Conservation (phyloP, 345 rosid species). For the Ailanthus altissimus region DNA sequence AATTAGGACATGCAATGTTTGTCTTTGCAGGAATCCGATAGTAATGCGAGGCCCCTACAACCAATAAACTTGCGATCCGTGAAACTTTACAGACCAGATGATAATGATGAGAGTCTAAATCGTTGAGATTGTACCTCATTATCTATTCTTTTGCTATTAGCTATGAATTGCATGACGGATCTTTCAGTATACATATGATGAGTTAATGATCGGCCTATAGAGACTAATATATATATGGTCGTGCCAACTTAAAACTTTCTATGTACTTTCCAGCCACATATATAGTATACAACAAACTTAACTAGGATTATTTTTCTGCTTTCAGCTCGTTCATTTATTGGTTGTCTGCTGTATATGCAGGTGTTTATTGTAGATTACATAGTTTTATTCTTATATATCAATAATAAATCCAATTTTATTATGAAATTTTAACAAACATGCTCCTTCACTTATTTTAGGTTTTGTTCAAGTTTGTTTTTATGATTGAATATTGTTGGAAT, state of each 20-base stretch:
- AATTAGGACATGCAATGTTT: too few relatives aligned
- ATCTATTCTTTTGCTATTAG: not conserved
- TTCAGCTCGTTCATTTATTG: not conserved
- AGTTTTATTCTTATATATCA: not conserved
- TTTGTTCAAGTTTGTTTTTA: too few relatives aligned
- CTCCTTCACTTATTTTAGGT: too few relatives aligned
- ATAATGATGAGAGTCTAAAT: conserved; percentile 13
- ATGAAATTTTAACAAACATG: not conserved
- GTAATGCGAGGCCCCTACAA: conserved; percentile 74
- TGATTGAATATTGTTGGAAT: too few relatives aligned
- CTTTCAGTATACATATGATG: not conserved
- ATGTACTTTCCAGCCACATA: not conserved
- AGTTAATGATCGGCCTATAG: not conserved
- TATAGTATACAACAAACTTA: not conserved
- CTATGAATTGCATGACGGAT: too few relatives aligned
- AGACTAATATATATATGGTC: not conserved
- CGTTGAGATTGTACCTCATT: not conserved
- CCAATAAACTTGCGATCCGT: conserved; percentile 43
- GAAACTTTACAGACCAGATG: conserved; percentile 45
- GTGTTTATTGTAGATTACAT: not conserved
- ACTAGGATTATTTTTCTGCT: not conserved
- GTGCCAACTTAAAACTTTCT: too few relatives aligned
- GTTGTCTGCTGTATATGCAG: not conserved
- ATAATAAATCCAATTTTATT: not conserved
- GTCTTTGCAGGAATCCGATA: conserved; percentile 45